Conservation (phyloP, 768 basidiomycete genomes). For the Boletus eberwhitei region DNA sequence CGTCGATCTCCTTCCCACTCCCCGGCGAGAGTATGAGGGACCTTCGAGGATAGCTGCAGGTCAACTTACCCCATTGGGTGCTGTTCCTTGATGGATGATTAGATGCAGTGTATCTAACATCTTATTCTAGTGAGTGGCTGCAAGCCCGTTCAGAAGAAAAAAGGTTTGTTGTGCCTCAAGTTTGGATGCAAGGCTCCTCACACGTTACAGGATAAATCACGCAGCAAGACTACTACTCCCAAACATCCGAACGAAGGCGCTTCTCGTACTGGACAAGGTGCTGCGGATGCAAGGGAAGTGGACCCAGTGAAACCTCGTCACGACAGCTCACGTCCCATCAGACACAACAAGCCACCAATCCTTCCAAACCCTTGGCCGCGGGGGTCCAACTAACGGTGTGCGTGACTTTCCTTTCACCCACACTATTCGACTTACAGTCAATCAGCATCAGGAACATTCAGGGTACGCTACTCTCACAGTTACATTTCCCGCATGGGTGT, state of each 20-base stretch:
- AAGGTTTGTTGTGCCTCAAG: neutral
- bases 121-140: neutral
- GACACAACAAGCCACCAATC: neutral
- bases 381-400: neutral
- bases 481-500: neutral
- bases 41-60: neutral
- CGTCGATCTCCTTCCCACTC: neutral
- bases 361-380: neutral
- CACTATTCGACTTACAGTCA: neutral
- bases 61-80: neutral
- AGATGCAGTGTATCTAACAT: too few species aligned
- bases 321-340: neutral
- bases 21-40: neutral
- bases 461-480: neutral
- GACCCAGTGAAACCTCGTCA: neutral
- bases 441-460: neutral
- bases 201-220: neutral
- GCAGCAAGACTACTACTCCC: neutral
- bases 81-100: neutral
- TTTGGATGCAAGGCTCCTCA: neutral
- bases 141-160: neutral
- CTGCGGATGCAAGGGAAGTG: neutral
- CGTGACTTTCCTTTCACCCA: neutral
- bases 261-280: neutral
- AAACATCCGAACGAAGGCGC: neutral